These are phyloP conservation scores for Blastosporella zonata DNA, from an alignment of 1,284 basidiomycete genomes.

Conservation along the genomic window DNA sequence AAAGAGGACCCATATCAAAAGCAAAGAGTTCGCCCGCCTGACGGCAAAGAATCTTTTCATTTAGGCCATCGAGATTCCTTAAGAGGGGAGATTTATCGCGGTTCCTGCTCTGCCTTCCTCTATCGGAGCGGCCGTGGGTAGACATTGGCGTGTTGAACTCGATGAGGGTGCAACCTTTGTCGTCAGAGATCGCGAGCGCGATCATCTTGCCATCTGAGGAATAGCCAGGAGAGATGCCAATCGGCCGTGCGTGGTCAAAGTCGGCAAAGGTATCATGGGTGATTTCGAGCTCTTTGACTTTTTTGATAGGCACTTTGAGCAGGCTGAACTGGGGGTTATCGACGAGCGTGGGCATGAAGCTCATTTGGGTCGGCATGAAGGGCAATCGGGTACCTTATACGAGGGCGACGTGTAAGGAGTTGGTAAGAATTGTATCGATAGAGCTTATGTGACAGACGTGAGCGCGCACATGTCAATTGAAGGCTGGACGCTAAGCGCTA, in stretches of 20 bases:
- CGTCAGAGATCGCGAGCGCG: slow-evolving; percentile 35
- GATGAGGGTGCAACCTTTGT: slow-evolving; percentile 31
- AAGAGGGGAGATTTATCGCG: slow-evolving; percentile 2
- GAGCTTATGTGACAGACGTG: not conserved
- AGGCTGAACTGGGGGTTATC: slow-evolving; percentile 19
- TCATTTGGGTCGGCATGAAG: slow-evolving; percentile 20
- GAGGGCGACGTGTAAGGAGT: slow-evolving; percentile 1
- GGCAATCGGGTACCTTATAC: not conserved
- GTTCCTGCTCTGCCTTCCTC: slow-evolving; percentile 9
- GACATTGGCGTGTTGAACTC: slow-evolving; percentile 28
- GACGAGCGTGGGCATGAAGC: slow-evolving; percentile 23
- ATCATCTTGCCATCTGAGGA: slow-evolving; percentile 29
- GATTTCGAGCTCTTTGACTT: slow-evolving; percentile 21
- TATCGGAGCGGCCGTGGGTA: slow-evolving; percentile 2
- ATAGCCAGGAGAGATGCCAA: slow-evolving; percentile 39
- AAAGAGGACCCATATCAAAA: slow-evolving; percentile 41
- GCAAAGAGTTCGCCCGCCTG: slow-evolving; percentile 30
- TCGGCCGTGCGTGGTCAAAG: slow-evolving; percentile 25
- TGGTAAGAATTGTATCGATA: not conserved
- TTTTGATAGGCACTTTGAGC: slow-evolving; percentile 20
- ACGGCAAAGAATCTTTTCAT: slow-evolving; percentile 29
- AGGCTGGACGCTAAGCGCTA: too few species aligned
- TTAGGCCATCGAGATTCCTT: slow-evolving; percentile 19
- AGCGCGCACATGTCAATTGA: not conserved
- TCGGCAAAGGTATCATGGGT: slow-evolving; percentile 19